Conservation (phyloP, 192 early-diverging fungal genomes). For the Phlyctochytrium arcticum region DNA sequence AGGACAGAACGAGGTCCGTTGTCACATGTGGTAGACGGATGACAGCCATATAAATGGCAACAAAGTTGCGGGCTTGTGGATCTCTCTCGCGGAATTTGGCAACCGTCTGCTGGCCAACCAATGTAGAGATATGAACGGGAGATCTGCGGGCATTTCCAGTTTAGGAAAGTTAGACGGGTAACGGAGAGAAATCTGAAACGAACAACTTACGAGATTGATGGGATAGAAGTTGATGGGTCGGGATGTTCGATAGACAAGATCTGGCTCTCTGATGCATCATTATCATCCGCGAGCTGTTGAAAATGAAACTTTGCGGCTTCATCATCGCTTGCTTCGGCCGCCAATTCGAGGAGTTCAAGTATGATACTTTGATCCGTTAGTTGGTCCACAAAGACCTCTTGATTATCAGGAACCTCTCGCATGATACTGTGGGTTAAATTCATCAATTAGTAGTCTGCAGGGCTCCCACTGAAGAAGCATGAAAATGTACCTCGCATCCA, state of each 20-base stretch:
- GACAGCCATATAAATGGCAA: constrained; percentile 68
- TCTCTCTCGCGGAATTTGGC: constrained; percentile 76
- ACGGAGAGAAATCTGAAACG: background rate
- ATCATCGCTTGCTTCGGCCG: constrained; percentile 39
- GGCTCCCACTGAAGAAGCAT: background rate
- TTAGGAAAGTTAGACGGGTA: background rate
- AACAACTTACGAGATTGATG: constrained; percentile 52
- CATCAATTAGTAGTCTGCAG: background rate
- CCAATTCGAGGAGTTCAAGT: constrained; percentile 78
- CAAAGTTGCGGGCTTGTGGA: constrained; percentile 49
- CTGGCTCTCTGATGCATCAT: constrained; percentile 54
- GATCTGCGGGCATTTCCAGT: background rate
- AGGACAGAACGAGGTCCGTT: constrained; percentile 75
- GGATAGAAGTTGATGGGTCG: constrained; percentile 8
- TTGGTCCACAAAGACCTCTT: constrained; percentile 82
- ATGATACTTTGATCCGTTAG: constrained; percentile 76
- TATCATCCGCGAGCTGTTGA: constrained; percentile 70
- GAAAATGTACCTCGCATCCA: constrained; percentile 49
- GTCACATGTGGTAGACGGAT: constrained; percentile 61
- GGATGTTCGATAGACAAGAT: constrained; percentile 40
- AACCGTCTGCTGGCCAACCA: constrained; percentile 64
- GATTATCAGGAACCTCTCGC: constrained; percentile 82
- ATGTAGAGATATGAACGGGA: constrained; percentile 38
- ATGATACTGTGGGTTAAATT: constrained; percentile 53
- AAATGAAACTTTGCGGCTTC: constrained; percentile 71